Percentiles rank a stretch among this genome's conserved stretches.
Evolutionary conservation across 148 eudicot species (phyloP).

Genomic region (Vaccinium myrtillus): DNA sequence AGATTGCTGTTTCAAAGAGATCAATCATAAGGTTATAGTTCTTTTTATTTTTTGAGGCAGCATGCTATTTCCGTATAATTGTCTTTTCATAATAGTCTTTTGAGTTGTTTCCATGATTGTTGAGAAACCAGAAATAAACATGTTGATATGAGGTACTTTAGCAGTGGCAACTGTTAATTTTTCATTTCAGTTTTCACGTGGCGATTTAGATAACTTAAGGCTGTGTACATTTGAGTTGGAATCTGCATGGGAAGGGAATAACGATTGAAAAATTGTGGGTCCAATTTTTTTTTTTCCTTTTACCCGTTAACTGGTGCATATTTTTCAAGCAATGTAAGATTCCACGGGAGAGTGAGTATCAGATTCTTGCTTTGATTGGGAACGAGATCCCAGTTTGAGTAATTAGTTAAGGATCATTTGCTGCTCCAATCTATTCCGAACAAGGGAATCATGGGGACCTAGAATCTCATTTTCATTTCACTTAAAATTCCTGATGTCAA

Average conservation of each 20-base stretch:
- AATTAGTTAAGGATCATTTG: not conserved
- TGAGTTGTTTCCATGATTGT: not conserved
- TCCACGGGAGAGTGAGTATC: not conserved
- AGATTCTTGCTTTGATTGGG: not conserved
- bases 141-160: not conserved
- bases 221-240: not conserved
- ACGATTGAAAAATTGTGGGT: not conserved
- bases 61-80: not conserved
- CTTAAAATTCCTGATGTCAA: not conserved
- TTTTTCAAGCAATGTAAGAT: not conserved
- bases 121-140: not conserved
- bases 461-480: not conserved
- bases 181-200: too few species aligned
- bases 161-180: not conserved
- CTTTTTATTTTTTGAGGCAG: constrained; percentile 11
- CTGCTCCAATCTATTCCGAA: not conserved
- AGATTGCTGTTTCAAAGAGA: constrained; percentile 63
- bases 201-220: not conserved
- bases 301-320: not conserved
- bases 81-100: not conserved
- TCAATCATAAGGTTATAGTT: constrained; percentile 74
- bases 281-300: not conserved
- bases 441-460: not conserved
- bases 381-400: not conserved
- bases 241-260: not conserved